Evolutionary conservation across 2,329 filamentous ascomycete genomes (phyloP), one percentile per base, ranked within the genome.

Genomic region (Diaporthe australafricana): DNA sequence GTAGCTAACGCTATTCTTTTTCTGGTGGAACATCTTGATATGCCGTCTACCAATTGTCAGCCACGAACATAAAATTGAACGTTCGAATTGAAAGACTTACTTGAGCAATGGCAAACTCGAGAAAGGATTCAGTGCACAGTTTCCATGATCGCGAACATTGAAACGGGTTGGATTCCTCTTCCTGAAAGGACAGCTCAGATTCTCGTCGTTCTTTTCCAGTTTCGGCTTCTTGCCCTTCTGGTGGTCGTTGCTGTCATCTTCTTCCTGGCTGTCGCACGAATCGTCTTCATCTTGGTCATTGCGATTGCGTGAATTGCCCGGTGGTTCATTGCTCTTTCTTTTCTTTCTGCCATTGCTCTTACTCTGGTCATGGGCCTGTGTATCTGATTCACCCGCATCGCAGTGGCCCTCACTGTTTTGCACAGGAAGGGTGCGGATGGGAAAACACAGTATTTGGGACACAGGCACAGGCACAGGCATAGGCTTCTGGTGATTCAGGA

Each of bases 81-180:
- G 1, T 12, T 20, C 5, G 9, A 2, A 1, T 22, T 2, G 30
- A 2, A 17, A 1, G 1, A 60, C 68, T 55, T 35, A 70, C 68
- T 70, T 70, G 57, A 70, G 56, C 22, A 66, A n/a, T n/a, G 68
- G 16, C 2, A 70, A 17, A 25, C 20, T 30, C 9, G 22, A 3
- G 4, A 47, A 48, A 22, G 5, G 1, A 16, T 9, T 16, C 17
- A 53, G 20, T 20, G 68, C 68, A 22, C 68, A 70, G 2, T 17
- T 9, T 8, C 1, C 17, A 16, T 70, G 17, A 0, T 16, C 14
- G 14, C 68, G 35, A 2, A 70, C 50, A 14, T 70, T 70, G 68
- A 70, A 70, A 17, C 68, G 56, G 12, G 5, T 30, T 1, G 56
- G 47, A 2, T 70, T 70, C 17, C 57, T 48, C 40, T 53, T 70